Evolutionary conservation across 2,329 filamentous ascomycete genomes (phyloP), one percentile per base, ranked within the genome.

Genomic region (Eutypella sp.): DNA sequence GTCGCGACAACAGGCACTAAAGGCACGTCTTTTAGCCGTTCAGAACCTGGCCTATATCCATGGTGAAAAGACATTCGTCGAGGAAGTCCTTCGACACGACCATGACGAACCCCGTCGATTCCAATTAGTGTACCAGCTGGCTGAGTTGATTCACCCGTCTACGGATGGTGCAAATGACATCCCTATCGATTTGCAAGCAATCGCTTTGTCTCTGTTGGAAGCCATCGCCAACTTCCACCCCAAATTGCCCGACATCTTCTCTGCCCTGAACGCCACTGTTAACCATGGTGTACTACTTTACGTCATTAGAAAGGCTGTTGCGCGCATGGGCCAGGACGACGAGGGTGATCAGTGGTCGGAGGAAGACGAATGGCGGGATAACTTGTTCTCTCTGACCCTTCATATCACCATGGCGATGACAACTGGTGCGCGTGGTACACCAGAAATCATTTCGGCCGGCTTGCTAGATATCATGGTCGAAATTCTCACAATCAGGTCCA

Each of bases 261-360:
- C 89, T 36, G 90, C 93, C n/a, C 73, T 99, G 36, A 95, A 90
- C 59, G 89, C 95, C 44, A 96, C 92, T 56, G 92, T 97, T 31
- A 97, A 95, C 58, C 95, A 99, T 58, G 95, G 93, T 13, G 86
- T 97, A 24, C 76, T 99, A 38, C 85, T 97, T 55, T 97, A 96
- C 60, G 80, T 96, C 54, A 85, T 96, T 41, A 82, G 92, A 46
- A 96, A 95, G 66, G 88, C 90, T 9, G 87, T 97, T 47, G 84
- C 85, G 16, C 87, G 90, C 52, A 85, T 99, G 70, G 82, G 77
- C 47, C 72, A 72, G 16, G 75, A 82, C 48, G 71, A 73, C 41
- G 63, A 71, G 41, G 80, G 81, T 33, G 74, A 78, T 19, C 76
- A 82, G 52, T 76, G 79, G 46, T 79, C 80, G n/a, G 79, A 82